Evolutionary conservation across 176 grass and related monocot species (phyloP).

Genomic region (Musa acuminata): DNA sequence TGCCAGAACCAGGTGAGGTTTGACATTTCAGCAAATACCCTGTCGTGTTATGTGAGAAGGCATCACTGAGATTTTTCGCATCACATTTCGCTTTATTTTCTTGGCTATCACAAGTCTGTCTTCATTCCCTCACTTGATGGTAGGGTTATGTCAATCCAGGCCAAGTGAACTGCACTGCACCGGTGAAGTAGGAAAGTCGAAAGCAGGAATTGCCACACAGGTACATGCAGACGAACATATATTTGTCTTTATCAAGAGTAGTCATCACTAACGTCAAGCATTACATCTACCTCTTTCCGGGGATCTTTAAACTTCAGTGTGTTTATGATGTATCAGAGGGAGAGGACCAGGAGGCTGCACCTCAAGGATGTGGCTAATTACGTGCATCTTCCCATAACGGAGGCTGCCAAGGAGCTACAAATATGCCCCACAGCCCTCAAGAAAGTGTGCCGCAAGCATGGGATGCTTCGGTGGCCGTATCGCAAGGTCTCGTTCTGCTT

Average conservation of each 20-base stretch:
- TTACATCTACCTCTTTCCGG: too few species aligned
- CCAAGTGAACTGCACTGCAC: neutral
- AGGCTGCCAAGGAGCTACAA: slow-evolving; percentile 27
- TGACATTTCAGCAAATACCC: too few species aligned
- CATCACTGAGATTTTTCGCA: too few species aligned
- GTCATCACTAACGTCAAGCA: neutral
- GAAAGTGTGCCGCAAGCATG: slow-evolving; percentile 29
- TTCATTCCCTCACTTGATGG: neutral
- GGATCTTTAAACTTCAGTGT: neutral
- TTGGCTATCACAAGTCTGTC: neutral
- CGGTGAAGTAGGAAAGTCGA: neutral
- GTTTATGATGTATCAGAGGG: slow-evolving; percentile 24
- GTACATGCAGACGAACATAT: neutral
- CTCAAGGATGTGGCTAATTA: slow-evolving; percentile 27
- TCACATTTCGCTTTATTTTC: too few species aligned
- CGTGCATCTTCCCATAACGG: slow-evolving; percentile 35
- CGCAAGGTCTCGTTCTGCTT: slow-evolving; percentile 21
- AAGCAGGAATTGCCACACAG: slow-evolving; percentile 12
- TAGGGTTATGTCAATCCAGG: slow-evolving; percentile 18
- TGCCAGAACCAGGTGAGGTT: neutral
- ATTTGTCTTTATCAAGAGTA: neutral
- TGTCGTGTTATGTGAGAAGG: too few species aligned
- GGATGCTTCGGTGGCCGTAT: slow-evolving; percentile 33
- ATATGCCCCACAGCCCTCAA: slow-evolving; percentile 44
- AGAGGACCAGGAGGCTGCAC: slow-evolving; percentile 26